Evolutionary conservation across 1,284 basidiomycete species (phyloP).

Genomic region (Microbotryum lychnidis-dioicae): DNA sequence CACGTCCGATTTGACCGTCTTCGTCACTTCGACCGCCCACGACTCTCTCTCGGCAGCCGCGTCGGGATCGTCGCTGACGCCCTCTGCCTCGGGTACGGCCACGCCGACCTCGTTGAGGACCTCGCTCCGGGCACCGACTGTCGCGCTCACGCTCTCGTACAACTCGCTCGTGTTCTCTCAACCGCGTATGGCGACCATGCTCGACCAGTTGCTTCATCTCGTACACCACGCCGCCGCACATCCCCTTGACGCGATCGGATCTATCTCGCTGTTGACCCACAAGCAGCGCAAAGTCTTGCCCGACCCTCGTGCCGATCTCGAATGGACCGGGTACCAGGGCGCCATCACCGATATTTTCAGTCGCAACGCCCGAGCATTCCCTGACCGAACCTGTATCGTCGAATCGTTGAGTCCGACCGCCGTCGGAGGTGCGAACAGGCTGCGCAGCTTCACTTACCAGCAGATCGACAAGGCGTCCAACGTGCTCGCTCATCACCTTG

Average conservation of each 20-base stretch:
- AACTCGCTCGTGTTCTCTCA: conserved; percentile 90
- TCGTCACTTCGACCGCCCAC: conserved; percentile 39
- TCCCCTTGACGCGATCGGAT: conserved; percentile 52
- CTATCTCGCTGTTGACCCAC: conserved; percentile 70
- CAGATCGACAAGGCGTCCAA: conserved; percentile 80
- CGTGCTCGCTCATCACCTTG: conserved; percentile 80
- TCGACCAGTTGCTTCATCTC: conserved; percentile 78
- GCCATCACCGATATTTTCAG: conserved; percentile 92
- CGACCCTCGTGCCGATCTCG: conserved; percentile 75
- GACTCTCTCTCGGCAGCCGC: conserved; percentile 9
- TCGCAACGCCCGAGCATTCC: conserved; percentile 64
- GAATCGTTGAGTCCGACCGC: conserved; percentile 55
- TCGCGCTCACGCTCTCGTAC: conserved; percentile 78
- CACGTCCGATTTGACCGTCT: conserved; percentile 84
- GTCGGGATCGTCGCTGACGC: conserved; percentile 17
- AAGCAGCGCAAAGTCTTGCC: conserved; percentile 66
- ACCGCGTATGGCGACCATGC: conserved; percentile 63
- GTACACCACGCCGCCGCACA: conserved; percentile 60
- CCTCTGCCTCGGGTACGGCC: conserved; percentile 15
- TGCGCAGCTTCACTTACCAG: conserved; percentile 62
- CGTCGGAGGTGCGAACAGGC: conserved; percentile 47
- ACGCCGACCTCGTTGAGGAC: conserved; percentile 53
- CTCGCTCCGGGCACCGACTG: conserved; percentile 50
- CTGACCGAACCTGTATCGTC: conserved; percentile 72
- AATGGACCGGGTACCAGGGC: conserved; percentile 96